Conservation (phyloP, 164 flowering plant genomes). For the Chimonanthus praecox region DNA sequence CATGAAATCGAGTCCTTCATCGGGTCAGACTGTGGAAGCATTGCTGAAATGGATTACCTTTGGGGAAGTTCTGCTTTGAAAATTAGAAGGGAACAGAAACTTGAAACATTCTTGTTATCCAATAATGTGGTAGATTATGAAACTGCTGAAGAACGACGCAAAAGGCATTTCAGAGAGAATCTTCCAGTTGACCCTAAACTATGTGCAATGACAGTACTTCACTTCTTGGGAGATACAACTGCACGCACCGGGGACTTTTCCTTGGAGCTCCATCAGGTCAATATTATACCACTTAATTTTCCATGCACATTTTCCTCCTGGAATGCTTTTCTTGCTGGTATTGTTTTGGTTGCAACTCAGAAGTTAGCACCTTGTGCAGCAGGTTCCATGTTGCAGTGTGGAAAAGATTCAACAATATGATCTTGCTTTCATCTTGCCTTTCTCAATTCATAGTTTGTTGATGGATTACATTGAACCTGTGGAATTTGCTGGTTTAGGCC, state of each 20-base stretch:
- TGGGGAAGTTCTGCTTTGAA: conserved; percentile 76
- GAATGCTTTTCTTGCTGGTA: not conserved
- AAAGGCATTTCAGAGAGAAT: conserved; percentile 67
- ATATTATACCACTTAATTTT: conserved; percentile 2
- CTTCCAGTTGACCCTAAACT: conserved; percentile 59
- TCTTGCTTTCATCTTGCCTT: conserved; percentile 75
- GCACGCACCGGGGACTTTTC: conserved; percentile 14
- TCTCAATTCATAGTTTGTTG: conserved; percentile 65
- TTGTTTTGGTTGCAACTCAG: conserved; percentile 4
- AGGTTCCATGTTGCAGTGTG: conserved; percentile 27
- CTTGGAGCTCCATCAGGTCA: conserved; percentile 31
- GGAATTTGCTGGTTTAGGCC: conserved; percentile 79
- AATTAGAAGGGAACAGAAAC: conserved; percentile 36
- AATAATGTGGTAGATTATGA: conserved; percentile 24
- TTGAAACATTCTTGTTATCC: conserved; percentile 30
- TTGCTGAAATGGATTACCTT: conserved; percentile 64
- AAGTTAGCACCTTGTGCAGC: conserved; percentile 17
- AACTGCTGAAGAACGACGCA: conserved; percentile 39
- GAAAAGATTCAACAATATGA: conserved; percentile 47
- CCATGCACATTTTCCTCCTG: not conserved
- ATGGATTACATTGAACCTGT: conserved; percentile 62
- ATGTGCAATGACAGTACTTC: conserved; percentile 50
- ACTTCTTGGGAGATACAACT: conserved; percentile 58
- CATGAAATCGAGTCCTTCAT: conserved; percentile 45
- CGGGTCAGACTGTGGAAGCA: conserved; percentile 22